Base-by-base conservation (phyloP, 1,284 basidiomycete genomes). In the Apiotrichum domesticum region DNA sequence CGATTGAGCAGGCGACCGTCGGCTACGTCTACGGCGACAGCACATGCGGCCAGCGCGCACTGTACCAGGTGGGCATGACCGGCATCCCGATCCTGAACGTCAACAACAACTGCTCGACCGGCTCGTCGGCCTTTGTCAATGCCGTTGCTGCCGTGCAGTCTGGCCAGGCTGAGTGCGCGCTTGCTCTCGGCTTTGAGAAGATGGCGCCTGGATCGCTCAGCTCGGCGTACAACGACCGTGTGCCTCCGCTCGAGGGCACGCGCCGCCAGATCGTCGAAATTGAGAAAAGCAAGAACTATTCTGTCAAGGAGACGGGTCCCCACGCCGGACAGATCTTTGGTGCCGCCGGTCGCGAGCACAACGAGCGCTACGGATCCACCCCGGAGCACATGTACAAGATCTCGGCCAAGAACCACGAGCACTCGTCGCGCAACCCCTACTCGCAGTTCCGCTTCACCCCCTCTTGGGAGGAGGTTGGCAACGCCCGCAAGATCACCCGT, bases 91-190 rank as follows among this genome's bases (percentile, higher is more conserved):
- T 62, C 47, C 15, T 56, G 35, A 62, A 62, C 50, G 55, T 62
- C 39, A 62, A 62, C 60, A 62, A 62, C 60, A 62, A 62, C 60
- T 62, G 60, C 55, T 58, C 57, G 13, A 62, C 60, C 6, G 60
- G 60, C 4, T 58, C 57, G 33, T 58, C 57, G 3, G 60, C 60
- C 8, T 62, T 62, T 13, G 52, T 59, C 4, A n/a, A 8, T 8
- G 48, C 52, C 37, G 60, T 62, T 5, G 21, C 51, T 10, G 41
- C 60, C 5, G 48, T 62, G 14, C 48, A 54, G 42, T 44, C 48
- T 6, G 60, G 60, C 13, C 60, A 62, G 57, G 52, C 44, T 49
- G 57, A 62, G 11, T 62, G 60, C 43, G 55, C 57, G 9, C 57
- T 62, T 34, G 60, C 60, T 2, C 55, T 62, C 14, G 60, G 60